Evolutionary conservation across 805 yeast genomes (phyloP), one percentile per base, ranked within the genome.

Genomic region (Komagataella ulmi): DNA sequence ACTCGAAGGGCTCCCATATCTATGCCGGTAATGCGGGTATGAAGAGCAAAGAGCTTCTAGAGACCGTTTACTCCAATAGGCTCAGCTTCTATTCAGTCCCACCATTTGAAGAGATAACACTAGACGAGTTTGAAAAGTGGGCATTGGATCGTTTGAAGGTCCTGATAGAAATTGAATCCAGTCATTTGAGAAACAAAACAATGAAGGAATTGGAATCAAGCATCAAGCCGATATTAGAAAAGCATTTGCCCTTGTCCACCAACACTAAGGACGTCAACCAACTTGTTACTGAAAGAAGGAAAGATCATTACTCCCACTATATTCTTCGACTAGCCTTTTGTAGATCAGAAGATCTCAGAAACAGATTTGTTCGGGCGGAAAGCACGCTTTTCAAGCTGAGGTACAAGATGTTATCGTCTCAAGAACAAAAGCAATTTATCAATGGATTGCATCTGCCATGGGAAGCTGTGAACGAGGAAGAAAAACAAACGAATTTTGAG

Each of bases 101-200:
- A 8, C 98, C 98, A 0, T 67, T 75, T 36, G 81, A 83, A 12
- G 98, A 93, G 65, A 82, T 93, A 59, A 88, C 97, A 0, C 66
- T 93, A 17, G 97, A 90, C 56, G 87, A 93, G 60, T 93, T 93
- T 66, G 99, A 93, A 67, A 74, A 75, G 3, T 93, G 97, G 97
- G 98, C 98, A 3, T 83, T 93, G 51, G 98, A 91, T 61, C 71
- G 99, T 54, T 72, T 91, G 55, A 81, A 84, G 61, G 79, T 93
- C 7, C 72, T 93, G 53, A 76, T 89, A 51, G 96, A 88, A 62
- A 83, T 93, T 50, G 97, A 91, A 60, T 76, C 88, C 1, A 79
- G 85, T 56, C 60, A 75, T 46, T 79, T 83, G 21, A 74, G 95
- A 58, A 81, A 82, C 54, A 80, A 81, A 59, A 65, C 76, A 1